Conservation (phyloP, 257 asterid species). For the Nicotiana undulata region DNA sequence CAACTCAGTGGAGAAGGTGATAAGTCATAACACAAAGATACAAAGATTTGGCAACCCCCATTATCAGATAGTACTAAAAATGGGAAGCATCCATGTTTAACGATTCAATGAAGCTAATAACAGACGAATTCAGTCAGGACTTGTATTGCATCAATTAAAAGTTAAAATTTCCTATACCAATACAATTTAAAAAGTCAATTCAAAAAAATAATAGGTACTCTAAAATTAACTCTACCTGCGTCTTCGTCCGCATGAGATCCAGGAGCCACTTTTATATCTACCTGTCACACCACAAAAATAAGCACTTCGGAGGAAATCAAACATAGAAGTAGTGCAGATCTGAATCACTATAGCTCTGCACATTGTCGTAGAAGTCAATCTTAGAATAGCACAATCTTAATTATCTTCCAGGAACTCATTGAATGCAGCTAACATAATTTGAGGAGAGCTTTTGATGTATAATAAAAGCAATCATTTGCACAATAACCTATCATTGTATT, state of each 20-base stretch:
- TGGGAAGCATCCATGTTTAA: background rate
- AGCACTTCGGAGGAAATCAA: background rate
- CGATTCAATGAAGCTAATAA: background rate
- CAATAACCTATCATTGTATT: background rate
- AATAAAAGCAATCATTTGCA: background rate
- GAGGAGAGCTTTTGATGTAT: background rate
- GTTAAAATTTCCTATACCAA: background rate
- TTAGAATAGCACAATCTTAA: background rate
- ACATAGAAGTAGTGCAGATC: background rate
- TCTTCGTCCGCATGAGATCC: constrained; percentile 96
- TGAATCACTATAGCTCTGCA: background rate
- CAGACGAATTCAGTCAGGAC: background rate
- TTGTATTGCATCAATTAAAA: background rate
- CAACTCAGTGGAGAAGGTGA: background rate
- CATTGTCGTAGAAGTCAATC: background rate
- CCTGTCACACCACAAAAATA: constrained; percentile 41
- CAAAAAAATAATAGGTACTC: background rate
- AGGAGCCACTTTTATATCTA: constrained; percentile 85
- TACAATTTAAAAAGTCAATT: background rate
- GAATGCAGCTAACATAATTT: background rate
- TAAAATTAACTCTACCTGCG: constrained; percentile 44
- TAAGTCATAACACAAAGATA: background rate
- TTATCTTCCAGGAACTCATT: background rate
- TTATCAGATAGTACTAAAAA: background rate
- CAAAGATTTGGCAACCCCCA: background rate